phyloP scores from a whole-genome alignment of 2,329 filamentous ascomycete genomes.

The Calonectria pauciramosa region DNA sequence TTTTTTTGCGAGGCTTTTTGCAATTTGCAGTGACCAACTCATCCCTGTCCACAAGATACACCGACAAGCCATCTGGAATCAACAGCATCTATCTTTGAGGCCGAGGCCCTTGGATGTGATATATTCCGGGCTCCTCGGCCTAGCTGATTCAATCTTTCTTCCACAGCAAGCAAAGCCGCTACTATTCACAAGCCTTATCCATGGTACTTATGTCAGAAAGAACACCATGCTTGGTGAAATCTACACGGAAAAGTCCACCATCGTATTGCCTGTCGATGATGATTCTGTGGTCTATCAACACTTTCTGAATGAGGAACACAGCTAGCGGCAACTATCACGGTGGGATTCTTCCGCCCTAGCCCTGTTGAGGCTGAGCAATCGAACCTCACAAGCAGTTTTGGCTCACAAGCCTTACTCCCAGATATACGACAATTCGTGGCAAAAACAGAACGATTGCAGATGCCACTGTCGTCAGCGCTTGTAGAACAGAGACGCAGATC shows the following conservation, averaged over 20 bases:
- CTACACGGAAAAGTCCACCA: neutral
- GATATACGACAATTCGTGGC: neutral
- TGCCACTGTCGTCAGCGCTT: neutral
- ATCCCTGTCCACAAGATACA: too few species aligned
- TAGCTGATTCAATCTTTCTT: too few species aligned
- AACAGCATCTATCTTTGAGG: too few species aligned
- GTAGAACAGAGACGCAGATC: neutral
- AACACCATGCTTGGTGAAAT: too few species aligned
- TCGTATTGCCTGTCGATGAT: neutral
- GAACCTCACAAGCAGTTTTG: neutral
- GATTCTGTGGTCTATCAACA: neutral
- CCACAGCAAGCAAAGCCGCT: too few species aligned
- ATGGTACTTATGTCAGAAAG: neutral
- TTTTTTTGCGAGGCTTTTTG: too few species aligned
- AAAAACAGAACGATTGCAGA: neutral
- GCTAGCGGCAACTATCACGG: neutral
- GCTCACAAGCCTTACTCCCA: neutral
- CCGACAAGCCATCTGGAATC: too few species aligned
- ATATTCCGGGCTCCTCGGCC: too few species aligned
- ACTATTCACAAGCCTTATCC: neutral
- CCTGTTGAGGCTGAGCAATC: neutral
- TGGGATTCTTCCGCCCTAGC: neutral
- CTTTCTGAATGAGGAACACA: neutral
- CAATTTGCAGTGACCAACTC: too few species aligned
- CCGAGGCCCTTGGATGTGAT: too few species aligned